These are phyloP conservation scores for Staphylotrichum tortipilum DNA, from an alignment of 495 filamentous ascomycete species.

Conservation along the genomic window DNA sequence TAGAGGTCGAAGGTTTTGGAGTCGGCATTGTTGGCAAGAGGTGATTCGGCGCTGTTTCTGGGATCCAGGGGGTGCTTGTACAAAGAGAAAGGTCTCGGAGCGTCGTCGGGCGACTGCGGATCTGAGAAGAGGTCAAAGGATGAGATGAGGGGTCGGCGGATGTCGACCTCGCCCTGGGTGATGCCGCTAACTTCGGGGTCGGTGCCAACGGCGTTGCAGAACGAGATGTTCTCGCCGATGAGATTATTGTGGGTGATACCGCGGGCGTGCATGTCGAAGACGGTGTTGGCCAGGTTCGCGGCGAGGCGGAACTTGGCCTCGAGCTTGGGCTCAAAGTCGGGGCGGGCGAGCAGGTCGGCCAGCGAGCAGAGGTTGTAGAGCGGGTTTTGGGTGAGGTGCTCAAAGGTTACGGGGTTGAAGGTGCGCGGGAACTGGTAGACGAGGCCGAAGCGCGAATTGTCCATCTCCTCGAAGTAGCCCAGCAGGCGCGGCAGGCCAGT, in stretches of 20 bases:
- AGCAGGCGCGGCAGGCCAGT: conserved; percentile 51
- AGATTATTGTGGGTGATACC: conserved; percentile 75
- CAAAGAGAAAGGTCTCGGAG: conserved; percentile 39
- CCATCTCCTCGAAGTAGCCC: conserved; percentile 79
- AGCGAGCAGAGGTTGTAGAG: conserved; percentile 43
- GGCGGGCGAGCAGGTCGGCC: conserved; percentile 40
- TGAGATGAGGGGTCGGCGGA: conserved; percentile 67
- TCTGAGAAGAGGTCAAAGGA: conserved; percentile 78
- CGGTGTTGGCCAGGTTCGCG: conserved; percentile 64
- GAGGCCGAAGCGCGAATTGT: conserved; percentile 67
- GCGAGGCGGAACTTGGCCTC: conserved; percentile 83
- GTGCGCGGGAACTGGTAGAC: conserved; percentile 72
- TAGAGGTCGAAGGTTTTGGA: conserved; percentile 70
- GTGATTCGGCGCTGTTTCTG: conserved; percentile 45
- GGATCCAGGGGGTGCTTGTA: conserved; percentile 76
- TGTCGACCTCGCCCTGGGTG: conserved; percentile 44
- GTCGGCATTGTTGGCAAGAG: conserved; percentile 35
- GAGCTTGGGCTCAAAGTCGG: conserved; percentile 47
- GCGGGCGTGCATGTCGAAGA: conserved; percentile 67
- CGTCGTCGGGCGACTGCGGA: conserved; percentile 36
- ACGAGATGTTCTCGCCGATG: conserved; percentile 69
- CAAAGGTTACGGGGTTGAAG: conserved; percentile 51
- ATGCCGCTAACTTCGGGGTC: conserved; percentile 31
- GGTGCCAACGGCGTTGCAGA: conserved; percentile 50
- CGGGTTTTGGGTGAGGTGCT: conserved; percentile 39